Base-by-base conservation (phyloP, 306 rosid genomes). In the Cucurbita moschata region DNA sequence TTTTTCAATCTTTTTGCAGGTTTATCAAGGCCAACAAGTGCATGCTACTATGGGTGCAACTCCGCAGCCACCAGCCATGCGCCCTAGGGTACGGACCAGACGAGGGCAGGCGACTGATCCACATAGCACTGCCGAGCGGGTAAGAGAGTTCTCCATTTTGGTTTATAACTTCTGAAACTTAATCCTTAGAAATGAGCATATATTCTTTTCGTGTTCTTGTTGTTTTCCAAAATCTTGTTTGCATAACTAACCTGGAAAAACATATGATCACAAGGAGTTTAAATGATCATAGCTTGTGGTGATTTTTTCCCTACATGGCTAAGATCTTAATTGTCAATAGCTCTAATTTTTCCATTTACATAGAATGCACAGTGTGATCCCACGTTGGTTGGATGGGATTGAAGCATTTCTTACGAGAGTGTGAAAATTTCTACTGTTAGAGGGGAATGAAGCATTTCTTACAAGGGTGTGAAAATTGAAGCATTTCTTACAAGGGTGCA, bases 81-180 rank as follows among this genome's bases (percentile, higher is more conserved):
- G 97, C 55, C 99, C 97, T 14, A 87, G 99, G 83, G 90, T 94
- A 72, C 88, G 99, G 59, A 97, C 99, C 57, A 85, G 97, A 84
- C 85, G 99, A 82, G 99, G 99, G 72, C 99, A 94, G 79, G 99
- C 99, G 72, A 94, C 99, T 14, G 99, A 94, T 86, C 97, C 99
- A 69, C 99, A 94, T 78, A 94, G 99, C 86, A 94, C 91, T 68
- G 99, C 99, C 73, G 99, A 94, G 83, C 87, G 99, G 88, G 99
- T 89, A 81, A 72, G 86, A 76, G 39, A 69, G 53, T 69, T 69
- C 5, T 47, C 23, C 26, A 21, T 26, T 13, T 46, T 3, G 1
- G 4, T 69, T 23, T 47, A 26, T 49, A 44, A 66, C 40, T 66
- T 66, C 0, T 42, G 8, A 4, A 65, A 65, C 38, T 18, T 42